Evolutionary conservation across 2,329 filamentous ascomycete species (phyloP).

Genomic region (Penicillium frequentans): DNA sequence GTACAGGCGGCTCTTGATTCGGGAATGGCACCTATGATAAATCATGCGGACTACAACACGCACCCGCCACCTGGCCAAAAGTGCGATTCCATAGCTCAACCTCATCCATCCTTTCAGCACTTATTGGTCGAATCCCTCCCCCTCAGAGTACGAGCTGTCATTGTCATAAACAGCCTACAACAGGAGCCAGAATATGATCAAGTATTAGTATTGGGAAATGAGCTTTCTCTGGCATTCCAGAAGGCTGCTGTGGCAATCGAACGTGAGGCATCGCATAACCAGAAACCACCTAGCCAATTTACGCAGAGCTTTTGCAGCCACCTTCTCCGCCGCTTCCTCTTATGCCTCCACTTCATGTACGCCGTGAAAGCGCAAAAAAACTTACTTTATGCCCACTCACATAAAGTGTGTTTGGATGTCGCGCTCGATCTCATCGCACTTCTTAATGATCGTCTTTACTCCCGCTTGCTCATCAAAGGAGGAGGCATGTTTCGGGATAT

Average conservation of each 20-base stretch:
- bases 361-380: constrained; percentile 23
- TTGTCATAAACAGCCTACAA: constrained; percentile 23
- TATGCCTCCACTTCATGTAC: constrained; percentile 24
- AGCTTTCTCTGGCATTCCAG: constrained; percentile 13
- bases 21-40: constrained; percentile 30
- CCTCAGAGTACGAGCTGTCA: constrained; percentile 10
- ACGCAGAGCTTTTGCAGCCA: constrained; percentile 18
- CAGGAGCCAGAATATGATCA: constrained; percentile 19
- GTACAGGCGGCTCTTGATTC: constrained; percentile 33
- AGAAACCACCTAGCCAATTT: constrained; percentile 7
- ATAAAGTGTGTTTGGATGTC: constrained; percentile 26
- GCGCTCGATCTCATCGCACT: constrained; percentile 27
- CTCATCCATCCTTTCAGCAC: background rate
- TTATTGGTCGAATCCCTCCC: constrained; percentile 15
- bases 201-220: constrained; percentile 17
- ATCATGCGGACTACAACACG: constrained; percentile 34
- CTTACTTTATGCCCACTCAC: constrained; percentile 27
- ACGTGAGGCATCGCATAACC: background rate
- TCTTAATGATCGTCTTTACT: constrained; percentile 23
- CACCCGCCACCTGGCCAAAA: constrained; percentile 16
- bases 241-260: background rate
- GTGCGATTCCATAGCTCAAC: constrained; percentile 4
- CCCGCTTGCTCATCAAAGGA: constrained; percentile 23
- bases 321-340: constrained; percentile 19
- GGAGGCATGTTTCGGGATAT: constrained; percentile 33